Percentiles rank a stretch among this genome's conserved stretches.
These are phyloP conservation scores for Trichophyton simii DNA, from an alignment of 2,329 filamentous ascomycete genomes.

Conservation along the genomic window DNA sequence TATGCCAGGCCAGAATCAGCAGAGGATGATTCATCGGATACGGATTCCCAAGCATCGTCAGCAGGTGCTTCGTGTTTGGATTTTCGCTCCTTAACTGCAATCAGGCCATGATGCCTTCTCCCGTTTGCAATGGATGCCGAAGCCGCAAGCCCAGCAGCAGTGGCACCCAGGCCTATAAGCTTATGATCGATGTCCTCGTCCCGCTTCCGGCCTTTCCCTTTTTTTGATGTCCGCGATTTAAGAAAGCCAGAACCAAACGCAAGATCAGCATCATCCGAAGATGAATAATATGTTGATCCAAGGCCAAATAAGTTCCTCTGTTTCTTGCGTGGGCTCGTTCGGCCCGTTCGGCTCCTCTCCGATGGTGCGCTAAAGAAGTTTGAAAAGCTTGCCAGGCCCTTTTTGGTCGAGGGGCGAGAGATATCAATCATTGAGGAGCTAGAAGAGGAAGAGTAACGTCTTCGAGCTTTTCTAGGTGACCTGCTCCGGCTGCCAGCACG, in stretches of 20 bases:
- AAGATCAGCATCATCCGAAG: slow-evolving; percentile 55
- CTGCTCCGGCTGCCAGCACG: slow-evolving; percentile 21
- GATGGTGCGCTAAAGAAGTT: slow-evolving; percentile 53
- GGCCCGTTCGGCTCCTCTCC: slow-evolving; percentile 34
- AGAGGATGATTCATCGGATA: slow-evolving; percentile 13
- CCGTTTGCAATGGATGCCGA: slow-evolving; percentile 24
- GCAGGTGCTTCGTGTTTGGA: not conserved
- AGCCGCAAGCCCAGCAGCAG: slow-evolving; percentile 36
- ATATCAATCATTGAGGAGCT: slow-evolving; percentile 55
- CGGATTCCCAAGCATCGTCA: slow-evolving; percentile 48
- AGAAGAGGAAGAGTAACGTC: slow-evolving; percentile 32
- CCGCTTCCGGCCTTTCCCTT: slow-evolving; percentile 23
- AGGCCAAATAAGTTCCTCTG: slow-evolving; percentile 38
- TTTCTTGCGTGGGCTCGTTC: slow-evolving; percentile 33
- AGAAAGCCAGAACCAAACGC: slow-evolving; percentile 48
- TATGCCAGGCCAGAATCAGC: slow-evolving; percentile 49
- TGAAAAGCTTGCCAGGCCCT: slow-evolving; percentile 42
- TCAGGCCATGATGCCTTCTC: slow-evolving; percentile 24
- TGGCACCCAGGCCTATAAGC: slow-evolving; percentile 37
- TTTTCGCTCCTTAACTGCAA: slow-evolving; percentile 20
- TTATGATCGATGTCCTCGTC: slow-evolving; percentile 33
- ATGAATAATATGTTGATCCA: slow-evolving; percentile 48
- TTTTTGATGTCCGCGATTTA: slow-evolving; percentile 19
- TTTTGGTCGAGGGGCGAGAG: slow-evolving; percentile 42
- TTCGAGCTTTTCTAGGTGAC: slow-evolving; percentile 22